phyloP scores from a whole-genome alignment of 1,284 basidiomycete species.

The Bondarzewia mesenterica region DNA sequence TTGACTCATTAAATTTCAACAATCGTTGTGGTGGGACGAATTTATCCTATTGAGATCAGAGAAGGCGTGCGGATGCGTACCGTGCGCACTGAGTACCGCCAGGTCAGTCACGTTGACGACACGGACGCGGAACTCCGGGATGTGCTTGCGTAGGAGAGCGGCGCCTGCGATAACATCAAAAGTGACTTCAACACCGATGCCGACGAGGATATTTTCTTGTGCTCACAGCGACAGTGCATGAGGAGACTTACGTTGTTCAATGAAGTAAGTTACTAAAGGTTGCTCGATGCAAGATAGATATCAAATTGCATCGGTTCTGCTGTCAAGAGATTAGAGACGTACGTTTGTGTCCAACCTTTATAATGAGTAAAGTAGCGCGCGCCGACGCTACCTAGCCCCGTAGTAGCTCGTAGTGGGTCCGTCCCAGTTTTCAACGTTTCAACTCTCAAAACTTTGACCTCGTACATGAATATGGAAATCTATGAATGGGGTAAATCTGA shows the following conservation, averaged over 20 bases:
- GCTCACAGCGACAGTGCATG: too few relatives aligned
- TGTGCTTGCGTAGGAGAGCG: slow-evolving; percentile 56
- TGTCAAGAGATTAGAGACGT: slow-evolving; percentile 27
- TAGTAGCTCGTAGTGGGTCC: slow-evolving; percentile 63
- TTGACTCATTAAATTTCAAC: slow-evolving; percentile 83
- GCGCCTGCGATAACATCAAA: slow-evolving; percentile 76
- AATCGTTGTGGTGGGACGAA: slow-evolving; percentile 86
- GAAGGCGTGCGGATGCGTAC: slow-evolving; percentile 74
- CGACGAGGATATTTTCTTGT: slow-evolving; percentile 65
- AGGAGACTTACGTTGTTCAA: too few relatives aligned
- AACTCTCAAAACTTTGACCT: slow-evolving; percentile 86
- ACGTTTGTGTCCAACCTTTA: slow-evolving; percentile 99
- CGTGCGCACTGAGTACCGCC: slow-evolving; percentile 65
- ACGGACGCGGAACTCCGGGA: slow-evolving; percentile 62
- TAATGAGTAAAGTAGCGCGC: slow-evolving; percentile 96
- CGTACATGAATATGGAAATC: too few relatives aligned
- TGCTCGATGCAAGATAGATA: neutral
- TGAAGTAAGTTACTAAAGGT: too few relatives aligned
- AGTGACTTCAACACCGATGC: slow-evolving; percentile 69
- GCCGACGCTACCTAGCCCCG: slow-evolving; percentile 60
- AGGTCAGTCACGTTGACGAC: slow-evolving; percentile 80
- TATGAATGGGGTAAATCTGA: too few relatives aligned
- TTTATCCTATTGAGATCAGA: slow-evolving; percentile 25
- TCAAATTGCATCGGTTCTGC: neutral
- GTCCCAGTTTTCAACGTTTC: slow-evolving; percentile 73